Conservation (phyloP, 805 yeast species). For the Myxozyma lipomycoides region DNA sequence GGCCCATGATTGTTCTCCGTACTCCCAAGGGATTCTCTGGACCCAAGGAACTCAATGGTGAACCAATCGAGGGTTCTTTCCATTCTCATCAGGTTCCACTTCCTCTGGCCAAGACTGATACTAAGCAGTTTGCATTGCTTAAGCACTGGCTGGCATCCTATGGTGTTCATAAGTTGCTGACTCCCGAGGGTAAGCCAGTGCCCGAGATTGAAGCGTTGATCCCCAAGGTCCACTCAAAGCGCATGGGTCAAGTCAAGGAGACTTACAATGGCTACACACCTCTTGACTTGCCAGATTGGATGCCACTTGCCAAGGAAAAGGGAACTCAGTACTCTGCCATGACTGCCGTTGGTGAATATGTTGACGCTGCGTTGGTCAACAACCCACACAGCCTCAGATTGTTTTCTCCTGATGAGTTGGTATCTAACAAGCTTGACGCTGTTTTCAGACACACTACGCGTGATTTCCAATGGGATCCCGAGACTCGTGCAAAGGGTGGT, state of each 20-base stretch:
- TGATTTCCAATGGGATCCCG: constrained; percentile 26
- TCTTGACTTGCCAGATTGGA: constrained; percentile 27
- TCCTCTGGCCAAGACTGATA: constrained; percentile 24
- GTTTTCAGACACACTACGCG: constrained; percentile 25
- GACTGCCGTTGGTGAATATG: constrained; percentile 23
- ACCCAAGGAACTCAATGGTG: constrained; percentile 25
- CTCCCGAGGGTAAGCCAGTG: constrained; percentile 20
- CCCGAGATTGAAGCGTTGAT: constrained; percentile 17
- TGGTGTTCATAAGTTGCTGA: constrained; percentile 18
- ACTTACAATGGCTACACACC: constrained; percentile 23
- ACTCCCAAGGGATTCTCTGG: constrained; percentile 30
- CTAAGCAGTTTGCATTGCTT: constrained; percentile 21
- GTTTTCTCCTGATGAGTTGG: constrained; percentile 30
- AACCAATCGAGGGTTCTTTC: constrained; percentile 27
- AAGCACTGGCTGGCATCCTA: constrained; percentile 26
- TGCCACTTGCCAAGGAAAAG: constrained; percentile 21
- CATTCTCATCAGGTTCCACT: constrained; percentile 31
- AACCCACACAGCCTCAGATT: constrained; percentile 24
- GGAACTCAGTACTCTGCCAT: constrained; percentile 24
- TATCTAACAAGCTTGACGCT: constrained; percentile 29
- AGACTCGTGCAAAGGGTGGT: constrained; percentile 24
- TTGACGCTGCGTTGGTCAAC: constrained; percentile 17
- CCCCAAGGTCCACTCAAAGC: constrained; percentile 17
- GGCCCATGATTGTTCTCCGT: constrained; percentile 30
- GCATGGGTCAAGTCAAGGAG: constrained; percentile 28